Conservation (phyloP, 164 flowering plant species). For the Macadamia tetraphylla region DNA sequence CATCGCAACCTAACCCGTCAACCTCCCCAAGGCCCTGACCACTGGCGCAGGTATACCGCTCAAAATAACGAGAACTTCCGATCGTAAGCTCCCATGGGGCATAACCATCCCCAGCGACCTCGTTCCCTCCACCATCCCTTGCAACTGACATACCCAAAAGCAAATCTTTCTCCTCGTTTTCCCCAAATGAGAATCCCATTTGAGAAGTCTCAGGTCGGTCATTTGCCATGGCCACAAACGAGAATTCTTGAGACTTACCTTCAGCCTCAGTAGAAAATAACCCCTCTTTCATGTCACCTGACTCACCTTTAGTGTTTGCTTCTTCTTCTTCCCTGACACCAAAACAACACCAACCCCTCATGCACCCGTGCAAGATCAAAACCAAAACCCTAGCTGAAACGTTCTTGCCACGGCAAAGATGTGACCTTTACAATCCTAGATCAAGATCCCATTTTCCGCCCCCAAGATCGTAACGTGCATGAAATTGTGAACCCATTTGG, state of each 20-base stretch:
- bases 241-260: slow-evolving; percentile 12
- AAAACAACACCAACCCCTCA: slow-evolving; percentile 52
- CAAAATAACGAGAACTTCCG: slow-evolving; percentile 17
- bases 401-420: background rate
- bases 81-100: slow-evolving; percentile 12
- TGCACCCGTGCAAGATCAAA: slow-evolving; percentile 24
- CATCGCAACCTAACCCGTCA: slow-evolving; percentile 16
- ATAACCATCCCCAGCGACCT: slow-evolving; percentile 5
- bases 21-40: slow-evolving; percentile 2
- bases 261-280: slow-evolving; percentile 9
- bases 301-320: background rate
- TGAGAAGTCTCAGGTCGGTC: slow-evolving; percentile 19
- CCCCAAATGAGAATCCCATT: background rate
- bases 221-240: slow-evolving; percentile 7
- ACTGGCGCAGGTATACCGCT: slow-evolving; percentile 13
- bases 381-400: slow-evolving; percentile 7
- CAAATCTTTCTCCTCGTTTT: slow-evolving; percentile 3
- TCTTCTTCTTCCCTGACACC: slow-evolving; percentile 29
- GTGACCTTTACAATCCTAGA: slow-evolving; percentile 1
- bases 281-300: slow-evolving; percentile 15
- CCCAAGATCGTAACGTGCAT: background rate
- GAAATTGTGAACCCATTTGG: background rate
- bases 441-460: background rate
- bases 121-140: slow-evolving; percentile 12
- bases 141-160: background rate